Conservation (phyloP, 1,139 yeast genomes). For the Sugiyamaella xylanicola region DNA sequence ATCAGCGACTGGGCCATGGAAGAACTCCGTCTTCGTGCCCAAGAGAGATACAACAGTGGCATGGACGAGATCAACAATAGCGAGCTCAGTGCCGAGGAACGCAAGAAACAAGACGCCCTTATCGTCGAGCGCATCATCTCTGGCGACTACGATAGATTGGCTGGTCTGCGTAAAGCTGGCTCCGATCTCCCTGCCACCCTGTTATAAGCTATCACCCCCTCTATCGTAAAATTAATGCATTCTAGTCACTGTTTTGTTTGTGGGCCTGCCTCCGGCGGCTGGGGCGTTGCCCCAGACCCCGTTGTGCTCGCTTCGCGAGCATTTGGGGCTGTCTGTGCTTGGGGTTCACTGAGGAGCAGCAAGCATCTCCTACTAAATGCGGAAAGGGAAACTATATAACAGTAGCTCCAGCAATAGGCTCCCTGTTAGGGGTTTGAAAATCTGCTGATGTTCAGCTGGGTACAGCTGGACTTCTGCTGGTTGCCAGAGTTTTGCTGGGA, state of each 20-base stretch:
- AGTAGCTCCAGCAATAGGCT: too few relatives aligned
- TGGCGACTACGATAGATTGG: conserved; percentile 82
- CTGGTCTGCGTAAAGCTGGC: conserved; percentile 61
- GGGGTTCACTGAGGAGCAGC: too few relatives aligned
- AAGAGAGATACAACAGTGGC: conserved; percentile 67
- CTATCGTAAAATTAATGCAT: conserved; percentile 7
- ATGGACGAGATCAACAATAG: conserved; percentile 53
- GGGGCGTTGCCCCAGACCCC: neutral
- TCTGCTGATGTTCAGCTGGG: too few relatives aligned
- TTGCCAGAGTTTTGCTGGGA: too few relatives aligned
- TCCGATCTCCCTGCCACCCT: conserved; percentile 42
- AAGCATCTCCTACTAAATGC: too few relatives aligned
- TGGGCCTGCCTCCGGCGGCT: neutral
- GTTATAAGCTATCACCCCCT: conserved; percentile 30
- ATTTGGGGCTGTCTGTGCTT: too few relatives aligned
- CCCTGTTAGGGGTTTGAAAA: too few relatives aligned
- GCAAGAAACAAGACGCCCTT: conserved; percentile 71
- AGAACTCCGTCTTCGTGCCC: conserved; percentile 78
- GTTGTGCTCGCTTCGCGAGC: neutral
- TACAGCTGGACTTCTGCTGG: too few relatives aligned
- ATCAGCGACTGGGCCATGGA: conserved; percentile 77
- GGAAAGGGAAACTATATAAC: too few relatives aligned
- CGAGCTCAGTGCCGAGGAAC: conserved; percentile 60
- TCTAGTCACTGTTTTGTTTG: neutral
- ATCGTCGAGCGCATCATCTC: conserved; percentile 80